phyloP scores from a whole-genome alignment of 2,329 filamentous ascomycete species.

The Diaporthe ampelina region DNA sequence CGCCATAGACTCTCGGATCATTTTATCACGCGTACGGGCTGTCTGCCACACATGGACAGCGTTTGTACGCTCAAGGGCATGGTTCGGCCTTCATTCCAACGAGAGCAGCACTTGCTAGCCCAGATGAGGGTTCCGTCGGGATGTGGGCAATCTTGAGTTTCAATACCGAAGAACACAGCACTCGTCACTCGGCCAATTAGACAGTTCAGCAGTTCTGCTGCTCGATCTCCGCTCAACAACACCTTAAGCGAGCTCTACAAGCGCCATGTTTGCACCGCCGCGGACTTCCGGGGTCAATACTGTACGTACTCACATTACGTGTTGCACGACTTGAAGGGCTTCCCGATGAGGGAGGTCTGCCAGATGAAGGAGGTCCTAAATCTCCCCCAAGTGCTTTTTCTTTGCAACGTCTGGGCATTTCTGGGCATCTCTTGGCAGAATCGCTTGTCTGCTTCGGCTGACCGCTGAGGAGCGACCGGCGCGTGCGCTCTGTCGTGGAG shows the following conservation, averaged over 20 bases:
- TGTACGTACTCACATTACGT: not conserved
- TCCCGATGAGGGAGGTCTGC: conserved; percentile 20
- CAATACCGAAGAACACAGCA: not conserved
- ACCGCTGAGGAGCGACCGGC: not conserved
- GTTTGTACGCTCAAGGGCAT: not conserved
- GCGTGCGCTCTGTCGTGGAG: not conserved
- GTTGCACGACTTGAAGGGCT: not conserved
- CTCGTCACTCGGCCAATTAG: not conserved
- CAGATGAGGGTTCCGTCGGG: too few species aligned
- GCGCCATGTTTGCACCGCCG: not conserved
- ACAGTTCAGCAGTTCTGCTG: not conserved
- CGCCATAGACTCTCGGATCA: not conserved
- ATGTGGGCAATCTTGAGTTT: not conserved
- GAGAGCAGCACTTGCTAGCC: not conserved
- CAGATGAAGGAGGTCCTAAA: conserved; percentile 7
- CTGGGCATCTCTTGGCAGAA: conserved; percentile 23
- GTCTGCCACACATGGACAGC: not conserved
- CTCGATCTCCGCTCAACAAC: not conserved
- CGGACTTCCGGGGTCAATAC: not conserved
- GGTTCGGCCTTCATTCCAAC: too few species aligned
- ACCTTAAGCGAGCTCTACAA: not conserved
- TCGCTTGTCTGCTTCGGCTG: not conserved
- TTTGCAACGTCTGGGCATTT: not conserved
- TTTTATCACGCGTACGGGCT: not conserved
- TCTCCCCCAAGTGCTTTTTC: not conserved